phyloP scores from a whole-genome alignment of 2,329 filamentous ascomycete genomes.

The Hymenoscyphus salicellus region DNA sequence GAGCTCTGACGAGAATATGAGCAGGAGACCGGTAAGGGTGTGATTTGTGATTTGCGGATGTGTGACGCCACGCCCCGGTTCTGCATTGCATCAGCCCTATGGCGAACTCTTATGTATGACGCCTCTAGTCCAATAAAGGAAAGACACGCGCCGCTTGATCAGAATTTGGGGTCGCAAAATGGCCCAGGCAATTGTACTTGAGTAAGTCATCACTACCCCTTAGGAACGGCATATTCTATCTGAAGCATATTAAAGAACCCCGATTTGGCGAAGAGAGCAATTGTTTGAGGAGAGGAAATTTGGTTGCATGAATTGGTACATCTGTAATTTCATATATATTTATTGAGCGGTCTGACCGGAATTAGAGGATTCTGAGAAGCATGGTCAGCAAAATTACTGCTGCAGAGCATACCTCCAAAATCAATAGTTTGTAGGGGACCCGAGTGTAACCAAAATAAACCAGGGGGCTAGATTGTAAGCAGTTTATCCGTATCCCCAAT shows the following conservation, averaged over 20 bases:
- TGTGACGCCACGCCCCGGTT: too few species aligned
- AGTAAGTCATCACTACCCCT: not conserved
- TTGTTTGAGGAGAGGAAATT: not conserved
- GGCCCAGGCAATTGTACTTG: not conserved
- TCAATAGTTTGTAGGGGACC: not conserved
- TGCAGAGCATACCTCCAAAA: not conserved
- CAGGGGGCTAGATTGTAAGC: not conserved
- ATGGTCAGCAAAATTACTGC: not conserved
- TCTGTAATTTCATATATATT: not conserved
- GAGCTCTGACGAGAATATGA: too few species aligned
- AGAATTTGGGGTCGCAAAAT: not conserved
- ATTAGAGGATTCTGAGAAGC: not conserved
- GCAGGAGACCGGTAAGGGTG: too few species aligned
- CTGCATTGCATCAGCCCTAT: too few species aligned
- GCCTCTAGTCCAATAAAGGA: too few species aligned
- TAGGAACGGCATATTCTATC: not conserved
- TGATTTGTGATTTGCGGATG: too few species aligned
- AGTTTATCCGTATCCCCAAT: not conserved
- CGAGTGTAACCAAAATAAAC: not conserved
- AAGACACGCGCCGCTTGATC: too few species aligned
- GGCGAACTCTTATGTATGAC: too few species aligned
- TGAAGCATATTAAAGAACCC: not conserved
- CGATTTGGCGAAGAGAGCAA: not conserved
- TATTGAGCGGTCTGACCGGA: not conserved
- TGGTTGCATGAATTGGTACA: not conserved